Base-by-base conservation (phyloP, 2,329 filamentous ascomycete species). In the Eurotiales sp. region DNA sequence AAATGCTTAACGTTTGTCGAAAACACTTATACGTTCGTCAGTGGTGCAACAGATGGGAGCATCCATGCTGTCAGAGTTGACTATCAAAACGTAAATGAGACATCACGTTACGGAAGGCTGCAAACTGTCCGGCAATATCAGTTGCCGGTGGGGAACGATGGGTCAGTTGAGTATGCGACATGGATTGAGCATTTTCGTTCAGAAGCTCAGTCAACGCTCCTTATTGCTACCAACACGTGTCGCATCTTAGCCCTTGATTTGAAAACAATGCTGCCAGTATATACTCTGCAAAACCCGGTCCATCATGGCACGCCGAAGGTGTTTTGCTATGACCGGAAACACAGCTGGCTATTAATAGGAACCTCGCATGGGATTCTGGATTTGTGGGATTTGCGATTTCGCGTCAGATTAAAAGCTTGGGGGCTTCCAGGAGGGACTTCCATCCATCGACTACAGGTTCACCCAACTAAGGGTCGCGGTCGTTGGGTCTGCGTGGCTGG, bases 371-470 rank as follows among this genome's bases (percentile, higher is more conserved):
- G 95, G 30, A 86, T 97, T 23, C 76, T 99, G 7, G 88, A 95
- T 64, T 79, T 99, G 1, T 99, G 93, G 93, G 93, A 99, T 69
- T 77, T 99, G 36, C 86, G 93, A n/a, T 99, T 99, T 77, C 87
- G 84, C 58, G 81, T 97, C 60, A 83, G 90, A 19, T 76, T 97
- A 21, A 90, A 88, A 66, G 88, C 86, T 12, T 97, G 91, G 90
- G 90, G 90, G 1, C 80, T 96, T 23, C 84, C 88, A 0, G 89
- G 88, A 19, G 88, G 88, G 54, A 84, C 86, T 1, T 78, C 88
- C 15, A 89, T 97, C 56, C 86, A 92, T 61, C 81, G 90, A 27
- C 77, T 99, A 14, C 79, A 83, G 51, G 76, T 95, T 1, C 90
- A 95, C 63, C 90, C 90, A 0, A 81, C 80, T 21, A 88, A 85